These are phyloP conservation scores for Penicillium sp. DNA, from an alignment of 2,329 filamentous ascomycete genomes.

Conservation along the genomic window DNA sequence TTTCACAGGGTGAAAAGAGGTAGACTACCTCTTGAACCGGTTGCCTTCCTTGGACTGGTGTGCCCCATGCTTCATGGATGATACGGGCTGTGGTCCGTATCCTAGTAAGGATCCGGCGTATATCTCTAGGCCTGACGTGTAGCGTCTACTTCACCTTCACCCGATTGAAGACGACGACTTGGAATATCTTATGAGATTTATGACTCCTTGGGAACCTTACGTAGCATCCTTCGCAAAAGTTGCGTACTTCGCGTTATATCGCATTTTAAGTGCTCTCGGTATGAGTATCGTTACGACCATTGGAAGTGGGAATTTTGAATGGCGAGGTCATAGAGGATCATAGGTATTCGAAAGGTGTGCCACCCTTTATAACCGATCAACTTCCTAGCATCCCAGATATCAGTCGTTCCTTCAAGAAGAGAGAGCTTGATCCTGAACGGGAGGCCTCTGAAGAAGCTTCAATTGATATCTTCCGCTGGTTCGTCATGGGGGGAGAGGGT, in stretches of 20 bases:
- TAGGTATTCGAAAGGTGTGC: constrained; percentile 1
- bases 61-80: constrained; percentile 11
- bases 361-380: neutral
- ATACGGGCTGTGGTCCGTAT: constrained; percentile 9
- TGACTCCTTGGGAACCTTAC: constrained; percentile 6
- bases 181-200: neutral
- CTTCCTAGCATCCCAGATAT: neutral
- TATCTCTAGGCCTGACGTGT: constrained; percentile 9
- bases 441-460: constrained; percentile 14
- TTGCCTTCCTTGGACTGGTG: constrained; percentile 10
- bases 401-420: neutral
- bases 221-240: constrained; percentile 1
- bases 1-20: constrained; percentile 1
- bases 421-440: constrained; percentile 5
- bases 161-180: constrained; percentile 5
- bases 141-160: constrained; percentile 10
- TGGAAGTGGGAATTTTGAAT: constrained; percentile 7
- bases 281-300: constrained; percentile 6
- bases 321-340: constrained; percentile 1
- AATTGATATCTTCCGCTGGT: constrained; percentile 17
- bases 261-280: constrained; percentile 8
- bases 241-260: constrained; percentile 9
- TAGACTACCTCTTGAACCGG: constrained; percentile 5
- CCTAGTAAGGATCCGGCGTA: neutral
- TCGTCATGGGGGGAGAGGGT: constrained; percentile 13